Evolutionary conservation across 116 monocot species (phyloP).

Genomic region (Thalassia testudinum): DNA sequence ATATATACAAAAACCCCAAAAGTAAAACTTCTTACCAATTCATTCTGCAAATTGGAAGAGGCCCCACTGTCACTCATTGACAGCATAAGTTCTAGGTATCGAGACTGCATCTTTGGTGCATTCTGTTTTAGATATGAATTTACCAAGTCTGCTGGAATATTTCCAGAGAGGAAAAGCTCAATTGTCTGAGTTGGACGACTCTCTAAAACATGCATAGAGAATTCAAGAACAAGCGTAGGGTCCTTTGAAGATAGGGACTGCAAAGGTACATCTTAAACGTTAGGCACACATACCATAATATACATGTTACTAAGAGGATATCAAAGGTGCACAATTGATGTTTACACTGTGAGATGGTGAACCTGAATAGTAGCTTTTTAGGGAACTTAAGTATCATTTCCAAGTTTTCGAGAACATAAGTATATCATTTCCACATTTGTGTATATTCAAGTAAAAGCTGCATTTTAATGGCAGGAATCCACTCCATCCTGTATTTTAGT

Average conservation of each 20-base stretch:
- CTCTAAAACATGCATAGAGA: constrained; percentile 69
- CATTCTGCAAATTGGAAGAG: constrained; percentile 76
- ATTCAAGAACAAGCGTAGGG: constrained; percentile 95
- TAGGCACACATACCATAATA: too few species aligned
- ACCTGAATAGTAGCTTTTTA: too few species aligned
- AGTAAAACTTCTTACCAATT: constrained; percentile 48
- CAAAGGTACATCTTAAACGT: constrained; percentile 10
- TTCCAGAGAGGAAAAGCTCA: constrained; percentile 89
- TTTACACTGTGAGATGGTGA: too few species aligned
- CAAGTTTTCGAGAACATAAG: too few species aligned
- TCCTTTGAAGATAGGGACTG: constrained; percentile 88
- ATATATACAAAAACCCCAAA: background rate
- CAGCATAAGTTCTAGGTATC: constrained; percentile 94
- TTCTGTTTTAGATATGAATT: constrained; percentile 96
- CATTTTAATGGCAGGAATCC: too few species aligned
- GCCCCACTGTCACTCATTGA: constrained; percentile 74
- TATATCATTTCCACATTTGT: too few species aligned
- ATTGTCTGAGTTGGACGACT: constrained; percentile 94
- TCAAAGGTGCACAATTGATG: too few species aligned
- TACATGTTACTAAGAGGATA: too few species aligned
- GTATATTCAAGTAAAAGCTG: too few species aligned
- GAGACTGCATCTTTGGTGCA: constrained; percentile 90
- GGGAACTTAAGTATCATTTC: too few species aligned
- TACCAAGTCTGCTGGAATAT: constrained; percentile 93
- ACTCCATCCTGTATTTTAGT: too few species aligned